Evolutionary conservation across 768 basidiomycete genomes (phyloP).

Genomic region (Sarcodon aspratus): DNA sequence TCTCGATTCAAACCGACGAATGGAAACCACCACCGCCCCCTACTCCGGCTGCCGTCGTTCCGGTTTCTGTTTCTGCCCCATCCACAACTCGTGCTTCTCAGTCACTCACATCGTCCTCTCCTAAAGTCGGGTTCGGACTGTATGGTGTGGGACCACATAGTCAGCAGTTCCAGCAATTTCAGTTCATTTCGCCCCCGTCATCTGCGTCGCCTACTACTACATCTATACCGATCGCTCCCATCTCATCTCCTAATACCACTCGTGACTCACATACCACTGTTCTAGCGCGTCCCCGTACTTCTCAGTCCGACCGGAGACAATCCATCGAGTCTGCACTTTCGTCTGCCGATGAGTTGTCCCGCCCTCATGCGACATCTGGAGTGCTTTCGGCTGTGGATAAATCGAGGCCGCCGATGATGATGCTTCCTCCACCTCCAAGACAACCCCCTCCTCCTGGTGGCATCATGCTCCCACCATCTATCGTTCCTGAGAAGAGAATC

Average conservation of each 20-base stretch:
- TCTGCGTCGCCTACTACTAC: slow-evolving; percentile 23
- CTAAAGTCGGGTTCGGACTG: slow-evolving; percentile 21
- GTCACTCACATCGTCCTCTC: slow-evolving; percentile 21
- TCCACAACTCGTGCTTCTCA: neutral
- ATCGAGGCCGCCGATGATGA: slow-evolving; percentile 77
- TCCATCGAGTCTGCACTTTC: slow-evolving; percentile 67
- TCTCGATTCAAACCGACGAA: slow-evolving; percentile 71
- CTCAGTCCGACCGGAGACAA: slow-evolving; percentile 49
- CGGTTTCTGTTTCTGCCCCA: slow-evolving; percentile 3
- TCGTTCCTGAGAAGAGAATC: slow-evolving; percentile 60
- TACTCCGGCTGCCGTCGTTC: slow-evolving; percentile 18
- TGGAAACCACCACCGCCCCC: slow-evolving; percentile 36
- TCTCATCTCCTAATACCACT: slow-evolving; percentile 28
- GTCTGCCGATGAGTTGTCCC: slow-evolving; percentile 31
- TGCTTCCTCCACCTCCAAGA: slow-evolving; percentile 66
- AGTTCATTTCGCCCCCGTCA: slow-evolving; percentile 43
- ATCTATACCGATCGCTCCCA: slow-evolving; percentile 21
- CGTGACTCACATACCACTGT: slow-evolving; percentile 44
- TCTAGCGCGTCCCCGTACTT: slow-evolving; percentile 34
- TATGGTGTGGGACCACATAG: slow-evolving; percentile 48
- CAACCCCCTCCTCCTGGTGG: slow-evolving; percentile 59
- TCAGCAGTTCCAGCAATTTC: slow-evolving; percentile 69
- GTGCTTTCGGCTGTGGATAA: slow-evolving; percentile 52
- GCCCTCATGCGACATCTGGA: slow-evolving; percentile 55
- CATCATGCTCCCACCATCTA: slow-evolving; percentile 66